Evolutionary conservation across 2,329 filamentous ascomycete genomes (phyloP), one percentile per base, ranked within the genome.

Genomic region (Epichloe brachyelytri): DNA sequence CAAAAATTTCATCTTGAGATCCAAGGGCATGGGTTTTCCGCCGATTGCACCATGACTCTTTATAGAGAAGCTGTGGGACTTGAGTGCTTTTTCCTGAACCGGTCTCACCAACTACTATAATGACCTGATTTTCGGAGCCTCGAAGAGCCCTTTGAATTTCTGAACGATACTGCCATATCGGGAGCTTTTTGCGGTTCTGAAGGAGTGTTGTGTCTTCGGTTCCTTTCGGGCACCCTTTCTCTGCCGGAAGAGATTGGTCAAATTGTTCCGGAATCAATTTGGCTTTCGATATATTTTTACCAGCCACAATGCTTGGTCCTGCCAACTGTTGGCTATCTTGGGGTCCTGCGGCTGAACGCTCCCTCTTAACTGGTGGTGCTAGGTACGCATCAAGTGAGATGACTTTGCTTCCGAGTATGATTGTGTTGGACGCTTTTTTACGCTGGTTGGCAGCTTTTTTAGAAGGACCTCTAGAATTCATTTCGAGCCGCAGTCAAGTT

Each of bases 1-100:
- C 79, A 11, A 65, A 69, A 2, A 76, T 66, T 2, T 77, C 73
- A 1, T 68, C 60, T 15, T 58, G 53, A 10, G 57, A 61, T n/a
- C 57, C 62, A 5, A 56, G 52, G 20, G 83, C 58, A 47, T 71
- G 77, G 44, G 80, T 75, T 52, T 68, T 79, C 52, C 74, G 74
- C 37, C 74, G 77, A 50, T 72, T 74, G 65, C 89, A 95, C 89
- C 90, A 97, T 6, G 79, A 69, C 61, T 96, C 86, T 26, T 72
- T 67, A 44, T 85, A 79, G 7, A 98, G 71, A 55, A 95, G 96
- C 62, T 97, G 93, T 0, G 93, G 91, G 0, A 96, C 83, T 67
- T 98, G 93, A 0, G 93, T 98, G 71, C 87, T 94, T 70, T 98
- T 98, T 63, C 93, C 93, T 14, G 88, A 95, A 64, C 93, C 93